Evolutionary conservation across 2,329 filamentous ascomycete species (phyloP), one percentile per base, ranked within the genome.

Genomic region (Leptographium procerum): DNA sequence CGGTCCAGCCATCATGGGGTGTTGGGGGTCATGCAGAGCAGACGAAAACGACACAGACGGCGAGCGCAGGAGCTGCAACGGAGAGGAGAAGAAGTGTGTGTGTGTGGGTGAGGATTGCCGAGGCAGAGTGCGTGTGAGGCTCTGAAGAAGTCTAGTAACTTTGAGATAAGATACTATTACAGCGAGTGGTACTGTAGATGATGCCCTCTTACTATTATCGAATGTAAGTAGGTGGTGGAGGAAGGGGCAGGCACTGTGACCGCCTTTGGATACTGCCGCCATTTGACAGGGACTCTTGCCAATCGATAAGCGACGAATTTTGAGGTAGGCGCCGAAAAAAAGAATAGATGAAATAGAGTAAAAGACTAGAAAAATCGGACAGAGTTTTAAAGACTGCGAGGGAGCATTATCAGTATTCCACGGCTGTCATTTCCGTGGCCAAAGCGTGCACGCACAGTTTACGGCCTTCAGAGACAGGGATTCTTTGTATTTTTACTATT

Each of bases 261-360:
- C 55, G 55, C 55, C 47, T 43, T 57, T 43, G 14, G 28, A 52
- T 57, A 34, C 47, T 57, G 55, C 55, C 55, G 47, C 9, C 13
- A 6, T 34, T 34, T 26, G 29, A 22, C 31, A 24, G 31, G n/a
- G 19, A 19, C 19, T 14, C 28, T 22, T 6, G 4, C 8, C 51
- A 54, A 54, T 54, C 36, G 53, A 55, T 45, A 55, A 55, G 34
- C 11, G 40, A n/a, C 16, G 9, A 43, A n/a, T n/a, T 5, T 16
- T 13, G 9, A 40, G 36, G 36, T 16, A 43, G 19, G 14, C 19
- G 40, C 40, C 14, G n/a, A 40, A 40, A 40, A 40, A 40, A 16
- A 40, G n/a, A n/a, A n/a, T n/a, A n/a, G n/a, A n/a, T n/a, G n/a
- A n/a, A n/a, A n/a, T n/a, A n/a, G n/a, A n/a, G n/a, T n/a, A n/a